phyloP scores from a whole-genome alignment of 1,284 basidiomycete genomes.

The Ustilago trichophora region DNA sequence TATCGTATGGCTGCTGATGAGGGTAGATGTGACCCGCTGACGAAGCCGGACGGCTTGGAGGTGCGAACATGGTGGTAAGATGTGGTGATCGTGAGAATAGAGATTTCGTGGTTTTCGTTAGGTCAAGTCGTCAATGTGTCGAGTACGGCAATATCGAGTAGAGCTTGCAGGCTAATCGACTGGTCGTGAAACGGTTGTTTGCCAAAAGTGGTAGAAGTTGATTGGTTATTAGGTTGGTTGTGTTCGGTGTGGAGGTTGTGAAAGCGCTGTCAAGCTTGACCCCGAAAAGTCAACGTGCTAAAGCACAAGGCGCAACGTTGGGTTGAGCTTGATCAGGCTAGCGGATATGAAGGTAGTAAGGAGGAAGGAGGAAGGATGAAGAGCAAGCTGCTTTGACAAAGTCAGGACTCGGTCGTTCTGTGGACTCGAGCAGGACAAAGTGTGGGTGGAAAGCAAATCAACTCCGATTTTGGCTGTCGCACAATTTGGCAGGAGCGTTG shows the following conservation, averaged over 20 bases:
- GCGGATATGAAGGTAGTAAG: slow-evolving; percentile 1
- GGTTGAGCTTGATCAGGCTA: background rate
- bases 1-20: slow-evolving; percentile 23
- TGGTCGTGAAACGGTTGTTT: too few relatives aligned
- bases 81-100: background rate
- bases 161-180: too few relatives aligned
- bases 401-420: too few relatives aligned
- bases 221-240: too few relatives aligned
- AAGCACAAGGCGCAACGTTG: slow-evolving; percentile 4
- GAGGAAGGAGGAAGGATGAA: background rate
- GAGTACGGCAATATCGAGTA: too few relatives aligned
- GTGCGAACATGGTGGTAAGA: slow-evolving; percentile 42
- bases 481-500: slow-evolving; percentile 17
- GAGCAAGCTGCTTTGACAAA: background rate
- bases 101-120: too few relatives aligned
- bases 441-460: slow-evolving; percentile 17
- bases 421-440: background rate
- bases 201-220: too few relatives aligned
- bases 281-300: background rate
- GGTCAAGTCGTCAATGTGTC: too few relatives aligned
- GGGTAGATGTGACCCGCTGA: slow-evolving; percentile 27
- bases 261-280: background rate
- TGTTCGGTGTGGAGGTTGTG: background rate
- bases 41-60: slow-evolving; percentile 41
- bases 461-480: slow-evolving; percentile 11